phyloP scores from a whole-genome alignment of 768 basidiomycete genomes.

The Tricholoma furcatifolium region DNA sequence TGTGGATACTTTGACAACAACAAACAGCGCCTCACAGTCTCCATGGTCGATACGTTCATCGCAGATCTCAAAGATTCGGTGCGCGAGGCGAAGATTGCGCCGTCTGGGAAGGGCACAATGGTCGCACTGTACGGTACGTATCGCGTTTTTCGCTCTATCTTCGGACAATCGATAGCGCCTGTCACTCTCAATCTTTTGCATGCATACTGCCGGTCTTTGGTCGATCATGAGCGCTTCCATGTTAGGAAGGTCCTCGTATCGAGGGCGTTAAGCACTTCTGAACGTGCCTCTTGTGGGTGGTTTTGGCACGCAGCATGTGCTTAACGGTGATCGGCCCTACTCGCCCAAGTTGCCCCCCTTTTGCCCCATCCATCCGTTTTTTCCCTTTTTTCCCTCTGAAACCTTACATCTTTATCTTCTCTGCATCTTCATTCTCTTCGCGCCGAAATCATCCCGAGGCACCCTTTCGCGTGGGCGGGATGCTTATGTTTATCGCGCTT shows the following conservation, averaged over 20 bases:
- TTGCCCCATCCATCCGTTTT: too few relatives aligned
- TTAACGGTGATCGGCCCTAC: neutral
- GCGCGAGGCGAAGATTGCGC: slow-evolving; percentile 61
- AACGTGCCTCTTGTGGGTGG: too few relatives aligned
- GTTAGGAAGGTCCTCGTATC: neutral
- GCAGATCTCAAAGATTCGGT: slow-evolving; percentile 82
- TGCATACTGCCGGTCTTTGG: slow-evolving; percentile 10
- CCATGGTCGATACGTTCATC: slow-evolving; percentile 73
- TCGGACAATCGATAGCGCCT: too few relatives aligned
- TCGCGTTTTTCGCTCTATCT: neutral
- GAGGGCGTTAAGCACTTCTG: neutral
- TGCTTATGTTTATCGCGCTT: slow-evolving; percentile 1
- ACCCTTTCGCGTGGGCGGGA: neutral
- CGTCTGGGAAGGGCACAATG: slow-evolving; percentile 81
- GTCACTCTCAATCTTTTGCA: neutral
- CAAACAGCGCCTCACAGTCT: slow-evolving; percentile 76
- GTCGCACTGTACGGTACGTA: slow-evolving; percentile 84
- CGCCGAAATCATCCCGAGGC: neutral
- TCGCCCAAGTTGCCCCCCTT: too few relatives aligned
- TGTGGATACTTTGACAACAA: neutral
- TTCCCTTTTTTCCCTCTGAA: too few relatives aligned
- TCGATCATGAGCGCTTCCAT: neutral
- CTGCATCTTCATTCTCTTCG: neutral
- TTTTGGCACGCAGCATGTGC: too few relatives aligned
- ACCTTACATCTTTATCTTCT: slow-evolving; percentile 1